Conservation (phyloP, 345 rosid genomes). For the Brassica juncea region DNA sequence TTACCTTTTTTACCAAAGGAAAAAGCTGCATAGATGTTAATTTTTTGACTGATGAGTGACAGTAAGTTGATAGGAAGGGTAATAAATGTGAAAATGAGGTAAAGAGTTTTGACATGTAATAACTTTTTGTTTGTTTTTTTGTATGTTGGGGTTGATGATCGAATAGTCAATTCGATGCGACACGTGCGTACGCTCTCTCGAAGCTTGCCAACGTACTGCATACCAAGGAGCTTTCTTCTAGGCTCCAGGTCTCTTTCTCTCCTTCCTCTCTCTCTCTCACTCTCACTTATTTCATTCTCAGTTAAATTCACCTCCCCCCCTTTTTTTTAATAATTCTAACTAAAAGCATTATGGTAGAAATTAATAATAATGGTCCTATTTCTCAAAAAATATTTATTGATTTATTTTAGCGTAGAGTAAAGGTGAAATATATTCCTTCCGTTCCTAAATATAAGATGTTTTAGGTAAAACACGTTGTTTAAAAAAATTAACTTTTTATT, state of each 20-base stretch:
- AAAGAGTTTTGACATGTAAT: constrained; percentile 18
- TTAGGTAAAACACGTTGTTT: too few species aligned
- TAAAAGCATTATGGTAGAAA: constrained; percentile 15
- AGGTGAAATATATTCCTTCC: neutral
- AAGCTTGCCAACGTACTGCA: constrained; percentile 97
- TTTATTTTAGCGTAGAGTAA: neutral
- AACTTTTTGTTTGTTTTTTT: neutral
- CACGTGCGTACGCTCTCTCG: constrained; percentile 99
- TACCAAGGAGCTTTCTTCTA: constrained; percentile 84
- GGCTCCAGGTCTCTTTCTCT: constrained; percentile 63
- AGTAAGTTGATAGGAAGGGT: constrained; percentile 25
- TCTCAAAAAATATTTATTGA: constrained; percentile 16
- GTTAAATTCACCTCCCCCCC: neutral
- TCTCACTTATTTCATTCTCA: constrained; percentile 19
- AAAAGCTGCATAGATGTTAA: constrained; percentile 31
- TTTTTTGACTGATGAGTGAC: constrained; percentile 24
- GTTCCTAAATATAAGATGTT: too few species aligned
- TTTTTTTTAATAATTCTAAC: neutral
- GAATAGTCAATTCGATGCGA: constrained; percentile 74
- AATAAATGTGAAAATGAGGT: constrained; percentile 19
- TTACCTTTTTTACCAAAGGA: constrained; percentile 3
- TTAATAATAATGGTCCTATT: constrained; percentile 9
- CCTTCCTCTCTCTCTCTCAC: neutral
- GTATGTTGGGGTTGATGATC: constrained; percentile 15
- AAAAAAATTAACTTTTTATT: too few species aligned